Evolutionary conservation across 805 yeast species (phyloP), one percentile per base, ranked within the genome.

Genomic region (Komagataella pseudopastoris): DNA sequence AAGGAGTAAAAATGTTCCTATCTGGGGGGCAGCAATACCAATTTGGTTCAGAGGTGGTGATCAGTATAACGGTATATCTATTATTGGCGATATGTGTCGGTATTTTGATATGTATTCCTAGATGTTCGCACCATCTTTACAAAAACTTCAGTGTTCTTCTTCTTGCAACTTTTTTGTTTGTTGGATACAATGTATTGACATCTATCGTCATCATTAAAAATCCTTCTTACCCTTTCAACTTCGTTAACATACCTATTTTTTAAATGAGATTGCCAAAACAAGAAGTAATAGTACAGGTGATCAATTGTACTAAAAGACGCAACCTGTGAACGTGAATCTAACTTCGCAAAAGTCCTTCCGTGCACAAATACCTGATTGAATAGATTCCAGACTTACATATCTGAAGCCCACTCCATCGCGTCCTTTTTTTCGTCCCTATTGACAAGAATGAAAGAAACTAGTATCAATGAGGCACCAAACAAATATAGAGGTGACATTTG

Each of bases 361-460:
- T 30, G 39, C 39, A 12, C 2, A 20, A 20, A 20, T 10, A 30
- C 39, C 39, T 30, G 39, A 30, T 8, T 14, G 39, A 30, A 10
- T 30, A 14, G 14, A 2, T 24, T 24, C 14, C 14, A 30, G 39
- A 8, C 5, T 30, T n/a, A 30, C 39, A 14, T 8, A 8, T 30
- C 39, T 30, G 14, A n/a, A 17, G 10, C 18, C 10, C 20, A 49
- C 4, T 48, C 50, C 39, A 44, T 48, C 22, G 50, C 63, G 52
- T 85, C 95, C 22, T 72, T 77, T 60, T 81, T 81, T 55, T 88
- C 95, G 58, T 83, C 88, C 56, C 74, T 79, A 65, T 91, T 91
- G 47, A 93, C 83, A 47, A 85, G 80, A 56, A 89, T 77, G 63
- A 93, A 93, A 1, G 97, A 91, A 20, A 80, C 66, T 23, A 90